A percentile compares a stretch with the other conserved stretches of the same genome.
These are phyloP conservation scores for Oenanthe javanica DNA, from an alignment of 140 eudicot species.

Conservation along the genomic window DNA sequence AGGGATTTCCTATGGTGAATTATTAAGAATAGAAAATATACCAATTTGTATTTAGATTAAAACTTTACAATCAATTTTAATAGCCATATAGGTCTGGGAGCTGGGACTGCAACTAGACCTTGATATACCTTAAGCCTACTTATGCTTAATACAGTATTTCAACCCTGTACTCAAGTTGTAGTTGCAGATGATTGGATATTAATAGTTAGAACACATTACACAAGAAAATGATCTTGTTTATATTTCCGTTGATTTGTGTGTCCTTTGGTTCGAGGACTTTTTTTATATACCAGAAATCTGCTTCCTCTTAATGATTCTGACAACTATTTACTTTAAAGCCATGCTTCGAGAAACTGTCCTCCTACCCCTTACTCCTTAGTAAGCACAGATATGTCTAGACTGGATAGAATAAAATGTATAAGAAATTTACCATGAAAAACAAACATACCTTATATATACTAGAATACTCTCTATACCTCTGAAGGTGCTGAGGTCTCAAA, in stretches of 20 bases:
- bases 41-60: not conserved
- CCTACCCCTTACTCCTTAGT: not conserved
- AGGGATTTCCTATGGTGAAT: not conserved
- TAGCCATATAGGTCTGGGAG: no score
- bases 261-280: not conserved
- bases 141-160: no score
- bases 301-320: not conserved
- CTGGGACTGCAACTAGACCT: no score
- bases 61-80: not conserved
- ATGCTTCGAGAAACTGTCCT: not conserved
- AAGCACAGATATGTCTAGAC: not conserved
- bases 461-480: constrained; percentile 65
- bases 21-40: no score
- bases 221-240: not conserved
- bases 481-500: constrained; percentile 90
- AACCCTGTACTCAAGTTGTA: not conserved
- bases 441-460: constrained; percentile 65
- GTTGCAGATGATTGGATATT: not conserved
- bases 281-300: not conserved
- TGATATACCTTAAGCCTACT: no score
- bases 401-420: not conserved
- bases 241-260: not conserved
- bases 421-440: not conserved
- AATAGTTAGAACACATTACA: not conserved
- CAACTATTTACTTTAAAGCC: not conserved